Base-by-base conservation (phyloP, 306 rosid genomes). In the Rosa persica region DNA sequence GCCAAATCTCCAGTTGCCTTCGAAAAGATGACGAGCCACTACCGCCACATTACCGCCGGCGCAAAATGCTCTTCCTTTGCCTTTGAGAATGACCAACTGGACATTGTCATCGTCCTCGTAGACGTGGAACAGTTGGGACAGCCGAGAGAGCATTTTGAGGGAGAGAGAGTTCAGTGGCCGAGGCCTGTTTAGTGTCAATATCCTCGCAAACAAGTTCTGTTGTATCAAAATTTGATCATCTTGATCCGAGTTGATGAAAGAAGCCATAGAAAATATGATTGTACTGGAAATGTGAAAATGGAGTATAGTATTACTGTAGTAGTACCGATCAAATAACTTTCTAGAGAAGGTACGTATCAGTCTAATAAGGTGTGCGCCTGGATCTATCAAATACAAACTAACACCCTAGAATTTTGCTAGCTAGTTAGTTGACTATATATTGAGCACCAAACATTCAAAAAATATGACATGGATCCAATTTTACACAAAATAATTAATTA, bases 1-100 rank as follows among this genome's bases (percentile, higher is more conserved):
- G 44, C 91, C 94, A 27, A 23, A 64, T 77, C 81, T 81, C 97
- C 94, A 88, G 65, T 81, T 67, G 82, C 90, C 83, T 76, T 22
- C 22, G 34, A 1, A 72, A 20, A 22, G 62, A 54, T 76, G 80
- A 47, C 27, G 84, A 84, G 27, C 86, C 43, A 88, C 87, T 0
- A 86, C 40, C 8, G 86, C 75, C 64, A 88, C 89, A 80, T 92
- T 93, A 65, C 91, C 94, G 16, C 97, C 94, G 70, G 97, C 92
- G 83, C 90, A 92, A 74, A 89, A 92, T 77, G 97, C 93, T 81
- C 88, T 88, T 70, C 97, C 97, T 74, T 78, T 90, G 73, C 91
- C 94, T 91, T 92, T 88, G 75, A 89, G 12, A 47, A 92, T n/a
- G 71, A 87, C 70, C 83, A 89, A 73, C 70, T 88, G 89, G 71